Percentiles rank a stretch among this genome's conserved stretches.
These are phyloP conservation scores for Citrus hindsii DNA, from an alignment of 345 rosid genomes.

Conservation along the genomic window DNA sequence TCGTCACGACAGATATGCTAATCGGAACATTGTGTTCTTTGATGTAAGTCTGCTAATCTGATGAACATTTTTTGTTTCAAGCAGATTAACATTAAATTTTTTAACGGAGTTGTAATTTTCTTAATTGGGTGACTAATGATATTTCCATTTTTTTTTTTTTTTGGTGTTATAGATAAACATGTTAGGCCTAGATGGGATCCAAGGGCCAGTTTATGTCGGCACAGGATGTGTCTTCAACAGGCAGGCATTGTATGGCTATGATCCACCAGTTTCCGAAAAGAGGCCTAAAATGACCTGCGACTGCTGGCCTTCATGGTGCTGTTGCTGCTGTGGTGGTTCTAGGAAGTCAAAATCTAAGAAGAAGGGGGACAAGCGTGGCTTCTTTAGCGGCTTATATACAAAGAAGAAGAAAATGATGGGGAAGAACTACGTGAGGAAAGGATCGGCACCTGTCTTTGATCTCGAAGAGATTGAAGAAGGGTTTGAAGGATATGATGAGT, in stretches of 20 bases:
- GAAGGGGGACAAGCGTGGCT: slow-evolving; percentile 54
- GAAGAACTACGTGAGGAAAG: slow-evolving; percentile 64
- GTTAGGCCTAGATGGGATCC: slow-evolving; percentile 89
- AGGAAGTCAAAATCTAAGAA: slow-evolving; percentile 75
- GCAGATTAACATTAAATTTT: not conserved
- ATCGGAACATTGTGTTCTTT: slow-evolving; percentile 86
- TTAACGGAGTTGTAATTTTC: not conserved
- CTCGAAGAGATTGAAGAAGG: slow-evolving; percentile 99
- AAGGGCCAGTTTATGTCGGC: slow-evolving; percentile 97
- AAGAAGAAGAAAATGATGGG: slow-evolving; percentile 74
- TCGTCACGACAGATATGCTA: slow-evolving; percentile 91
- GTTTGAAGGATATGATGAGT: slow-evolving; percentile 89
- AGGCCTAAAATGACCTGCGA: slow-evolving; percentile 96
- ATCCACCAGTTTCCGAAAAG: slow-evolving; percentile 87
- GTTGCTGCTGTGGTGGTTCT: slow-evolving; percentile 89
- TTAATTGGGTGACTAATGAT: not conserved
- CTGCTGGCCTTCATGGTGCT: slow-evolving; percentile 95
- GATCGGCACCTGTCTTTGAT: slow-evolving; percentile 52
- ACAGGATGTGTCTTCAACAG: slow-evolving; percentile 95
- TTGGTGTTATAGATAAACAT: slow-evolving; percentile 63
- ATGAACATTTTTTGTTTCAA: not conserved
- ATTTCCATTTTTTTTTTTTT: not conserved
- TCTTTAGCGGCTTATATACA: slow-evolving; percentile 45
- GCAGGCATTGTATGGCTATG: slow-evolving; percentile 92
- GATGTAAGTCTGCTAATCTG: slow-evolving; percentile 48